Conservation (phyloP, 2,329 filamentous ascomycete species). For the Onygenales sp. region DNA sequence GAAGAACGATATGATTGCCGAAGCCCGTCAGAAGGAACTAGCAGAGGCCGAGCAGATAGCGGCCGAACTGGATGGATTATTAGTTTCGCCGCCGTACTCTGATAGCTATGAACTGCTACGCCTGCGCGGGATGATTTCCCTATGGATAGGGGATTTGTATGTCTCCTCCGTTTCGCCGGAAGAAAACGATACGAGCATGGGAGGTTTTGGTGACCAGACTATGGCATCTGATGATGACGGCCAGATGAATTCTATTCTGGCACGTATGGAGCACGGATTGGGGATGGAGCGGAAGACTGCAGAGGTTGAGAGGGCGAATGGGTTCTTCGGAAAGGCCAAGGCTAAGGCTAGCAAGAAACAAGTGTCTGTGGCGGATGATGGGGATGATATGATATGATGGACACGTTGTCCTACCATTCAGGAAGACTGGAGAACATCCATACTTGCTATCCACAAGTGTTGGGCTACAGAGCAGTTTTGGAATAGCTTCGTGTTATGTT, state of each 20-base stretch:
- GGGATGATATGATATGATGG: neutral
- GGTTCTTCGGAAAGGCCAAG: conserved; percentile 5
- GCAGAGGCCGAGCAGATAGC: conserved; percentile 54
- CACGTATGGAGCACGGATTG: neutral
- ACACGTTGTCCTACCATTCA: too few relatives aligned
- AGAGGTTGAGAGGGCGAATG: conserved; percentile 5
- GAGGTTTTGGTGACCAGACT: neutral
- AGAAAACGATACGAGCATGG: conserved; percentile 10
- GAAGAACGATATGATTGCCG: conserved; percentile 22
- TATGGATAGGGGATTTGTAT: conserved; percentile 64
- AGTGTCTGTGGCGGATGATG: neutral
- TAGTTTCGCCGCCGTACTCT: conserved; percentile 61
- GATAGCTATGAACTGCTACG: conserved; percentile 57
- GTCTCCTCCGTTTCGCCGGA: conserved; percentile 23
- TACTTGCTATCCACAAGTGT: neutral
- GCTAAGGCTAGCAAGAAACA: neutral
- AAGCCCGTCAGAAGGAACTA: conserved; percentile 44
- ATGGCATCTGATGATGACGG: conserved; percentile 1
- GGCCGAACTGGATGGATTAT: conserved; percentile 58
- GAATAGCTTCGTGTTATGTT: neutral
- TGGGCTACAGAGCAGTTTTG: neutral
- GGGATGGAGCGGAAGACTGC: conserved; percentile 3
- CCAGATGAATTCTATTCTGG: neutral
- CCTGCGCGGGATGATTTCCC: conserved; percentile 61
- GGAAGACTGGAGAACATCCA: too few relatives aligned